These are phyloP conservation scores for Erigeron philadelphicus DNA, from an alignment of 140 eudicot genomes.

Conservation along the genomic window DNA sequence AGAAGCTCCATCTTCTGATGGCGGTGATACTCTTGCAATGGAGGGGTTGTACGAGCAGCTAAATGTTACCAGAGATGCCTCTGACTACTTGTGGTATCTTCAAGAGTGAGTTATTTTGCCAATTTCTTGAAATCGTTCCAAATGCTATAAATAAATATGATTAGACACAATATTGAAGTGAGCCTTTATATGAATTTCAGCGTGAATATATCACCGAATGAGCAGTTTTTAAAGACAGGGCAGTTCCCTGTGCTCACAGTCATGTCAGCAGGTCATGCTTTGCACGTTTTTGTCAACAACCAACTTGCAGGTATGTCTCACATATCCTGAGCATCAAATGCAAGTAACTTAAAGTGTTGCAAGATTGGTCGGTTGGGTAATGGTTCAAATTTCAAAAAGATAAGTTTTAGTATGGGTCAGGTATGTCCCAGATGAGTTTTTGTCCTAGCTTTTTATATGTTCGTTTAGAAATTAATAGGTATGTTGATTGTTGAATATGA, in stretches of 20 bases:
- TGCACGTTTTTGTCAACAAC: constrained; percentile 80
- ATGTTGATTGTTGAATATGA: neutral
- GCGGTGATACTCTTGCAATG: constrained; percentile 48
- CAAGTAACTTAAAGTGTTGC: neutral
- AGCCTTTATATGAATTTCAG: constrained; percentile 36
- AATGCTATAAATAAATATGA: neutral
- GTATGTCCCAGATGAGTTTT: neutral
- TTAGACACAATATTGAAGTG: neutral
- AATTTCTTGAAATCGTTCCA: neutral
- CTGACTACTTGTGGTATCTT: constrained; percentile 92
- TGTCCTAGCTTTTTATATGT: neutral
- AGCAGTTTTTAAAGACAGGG: constrained; percentile 53
- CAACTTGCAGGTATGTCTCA: constrained; percentile 55
- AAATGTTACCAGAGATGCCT: constrained; percentile 70
- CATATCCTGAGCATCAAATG: constrained; percentile 9
- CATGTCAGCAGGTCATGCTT: constrained; percentile 90
- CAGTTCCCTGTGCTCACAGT: constrained; percentile 61
- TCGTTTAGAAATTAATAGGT: too few species aligned
- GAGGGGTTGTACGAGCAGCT: constrained; percentile 73
- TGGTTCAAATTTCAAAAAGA: neutral
- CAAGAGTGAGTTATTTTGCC: constrained; percentile 47
- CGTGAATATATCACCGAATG: constrained; percentile 48
- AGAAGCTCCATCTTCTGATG: constrained; percentile 73
- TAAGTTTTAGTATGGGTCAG: neutral
- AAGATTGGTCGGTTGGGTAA: neutral